These are phyloP conservation scores for Fraxinus cuspidata DNA, from an alignment of 257 asterid genomes.

Conservation along the genomic window DNA sequence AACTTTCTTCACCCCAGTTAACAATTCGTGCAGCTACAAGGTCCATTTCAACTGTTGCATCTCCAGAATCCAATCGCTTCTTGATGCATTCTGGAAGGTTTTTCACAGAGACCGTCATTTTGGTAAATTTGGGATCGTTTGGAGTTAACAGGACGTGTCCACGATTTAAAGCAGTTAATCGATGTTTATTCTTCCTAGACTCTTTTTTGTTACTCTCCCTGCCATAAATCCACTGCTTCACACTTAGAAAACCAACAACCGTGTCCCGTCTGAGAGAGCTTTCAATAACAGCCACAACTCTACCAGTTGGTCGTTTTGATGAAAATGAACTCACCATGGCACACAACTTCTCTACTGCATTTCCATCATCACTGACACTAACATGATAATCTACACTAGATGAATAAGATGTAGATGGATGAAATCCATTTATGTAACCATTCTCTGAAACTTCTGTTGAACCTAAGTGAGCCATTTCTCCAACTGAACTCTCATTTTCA, in stretches of 20 bases:
- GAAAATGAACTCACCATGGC: constrained; percentile 47
- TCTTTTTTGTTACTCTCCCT: constrained; percentile 54
- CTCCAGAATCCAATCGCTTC: constrained; percentile 66
- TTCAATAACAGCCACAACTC: constrained; percentile 70
- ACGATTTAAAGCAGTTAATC: constrained; percentile 29
- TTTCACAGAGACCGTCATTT: constrained; percentile 58
- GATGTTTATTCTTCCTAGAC: constrained; percentile 47
- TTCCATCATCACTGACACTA: constrained; percentile 30
- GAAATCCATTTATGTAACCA: constrained; percentile 29
- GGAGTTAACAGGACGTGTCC: constrained; percentile 64
- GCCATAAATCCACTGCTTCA: constrained; percentile 60
- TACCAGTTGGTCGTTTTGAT: constrained; percentile 84
- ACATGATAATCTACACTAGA: constrained; percentile 22
- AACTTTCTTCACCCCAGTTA: constrained; percentile 73
- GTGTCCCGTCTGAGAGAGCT: constrained; percentile 58
- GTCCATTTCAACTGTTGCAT: constrained; percentile 63
- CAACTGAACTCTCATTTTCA: constrained; percentile 31
- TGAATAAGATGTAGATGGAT: constrained; percentile 28
- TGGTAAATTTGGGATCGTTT: constrained; percentile 71
- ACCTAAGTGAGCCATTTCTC: constrained; percentile 29
- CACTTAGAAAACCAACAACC: constrained; percentile 69
- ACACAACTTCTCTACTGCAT: constrained; percentile 52
- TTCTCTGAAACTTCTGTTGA: constrained; percentile 31
- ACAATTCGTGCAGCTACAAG: constrained; percentile 71
- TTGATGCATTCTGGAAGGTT: constrained; percentile 56